A percentile compares a stretch with the other conserved stretches of the same genome.
These are phyloP conservation scores for Aspergillus nomiae DNA, from an alignment of 2,329 filamentous ascomycete genomes.

Conservation along the genomic window DNA sequence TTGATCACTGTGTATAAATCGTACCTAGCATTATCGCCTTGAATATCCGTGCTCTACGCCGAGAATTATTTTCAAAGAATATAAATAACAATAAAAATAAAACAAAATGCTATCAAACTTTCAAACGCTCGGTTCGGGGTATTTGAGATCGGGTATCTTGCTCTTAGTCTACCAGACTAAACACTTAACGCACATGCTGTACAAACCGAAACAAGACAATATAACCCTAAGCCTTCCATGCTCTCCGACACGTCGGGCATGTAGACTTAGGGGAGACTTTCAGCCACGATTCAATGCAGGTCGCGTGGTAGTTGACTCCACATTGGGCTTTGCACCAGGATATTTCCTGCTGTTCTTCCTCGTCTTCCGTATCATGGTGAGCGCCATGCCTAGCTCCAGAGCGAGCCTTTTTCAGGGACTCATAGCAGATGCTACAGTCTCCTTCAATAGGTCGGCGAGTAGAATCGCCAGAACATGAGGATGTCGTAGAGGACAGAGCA, in stretches of 20 bases:
- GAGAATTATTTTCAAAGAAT: too few relatives aligned
- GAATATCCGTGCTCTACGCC: too few relatives aligned
- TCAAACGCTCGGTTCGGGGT: neutral
- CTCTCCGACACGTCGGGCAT: conserved; percentile 20
- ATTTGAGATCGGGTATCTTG: neutral
- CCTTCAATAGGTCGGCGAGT: conserved; percentile 8
- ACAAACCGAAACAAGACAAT: neutral
- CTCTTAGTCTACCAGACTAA: neutral
- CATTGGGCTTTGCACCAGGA: conserved; percentile 24
- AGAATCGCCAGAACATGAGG: neutral
- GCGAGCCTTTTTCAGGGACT: neutral
- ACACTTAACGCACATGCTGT: neutral
- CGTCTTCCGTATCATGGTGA: neutral
- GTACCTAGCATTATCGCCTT: too few relatives aligned
- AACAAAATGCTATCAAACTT: neutral
- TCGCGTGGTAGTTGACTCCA: conserved; percentile 24
- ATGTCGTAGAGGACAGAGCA: neutral
- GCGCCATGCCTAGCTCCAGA: neutral
- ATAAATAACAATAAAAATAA: too few relatives aligned
- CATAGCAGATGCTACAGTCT: conserved; percentile 10
- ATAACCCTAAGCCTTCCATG: conserved; percentile 6
- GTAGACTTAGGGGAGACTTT: conserved; percentile 4
- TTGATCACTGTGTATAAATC: too few relatives aligned
- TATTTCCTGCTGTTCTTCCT: conserved; percentile 6
- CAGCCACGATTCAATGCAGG: conserved; percentile 23